Evolutionary conservation across 441 rosid species (phyloP).

Genomic region (Erodium moschatum): DNA sequence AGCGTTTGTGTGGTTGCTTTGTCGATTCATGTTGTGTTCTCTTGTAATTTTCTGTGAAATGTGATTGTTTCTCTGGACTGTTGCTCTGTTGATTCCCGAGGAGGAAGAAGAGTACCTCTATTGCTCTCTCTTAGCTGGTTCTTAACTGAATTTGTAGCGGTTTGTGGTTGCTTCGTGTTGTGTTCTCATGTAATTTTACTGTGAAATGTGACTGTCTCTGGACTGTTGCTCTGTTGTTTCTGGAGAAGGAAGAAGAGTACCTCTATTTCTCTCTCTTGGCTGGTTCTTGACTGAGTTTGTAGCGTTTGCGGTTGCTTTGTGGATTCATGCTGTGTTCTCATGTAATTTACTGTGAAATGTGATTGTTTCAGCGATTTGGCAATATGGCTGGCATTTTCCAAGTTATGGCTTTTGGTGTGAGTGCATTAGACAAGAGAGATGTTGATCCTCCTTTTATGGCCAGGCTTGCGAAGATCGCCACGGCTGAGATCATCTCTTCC

Average conservation of each 20-base stretch:
- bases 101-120: too few relatives aligned
- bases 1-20: too few relatives aligned
- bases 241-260: constrained; percentile 85
- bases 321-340: background rate
- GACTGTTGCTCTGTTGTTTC: constrained; percentile 62
- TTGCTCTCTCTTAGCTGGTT: too few relatives aligned
- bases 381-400: constrained; percentile 94
- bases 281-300: background rate
- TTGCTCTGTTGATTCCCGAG: constrained; percentile 68
- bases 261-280: constrained; percentile 8
- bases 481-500: constrained; percentile 84
- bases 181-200: too few relatives aligned
- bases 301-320: background rate
- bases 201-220: too few relatives aligned
- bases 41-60: too few relatives aligned
- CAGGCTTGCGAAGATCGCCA: constrained; percentile 88
- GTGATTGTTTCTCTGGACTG: constrained; percentile 13
- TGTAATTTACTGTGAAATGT: constrained; percentile 14
- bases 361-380: constrained; percentile 53
- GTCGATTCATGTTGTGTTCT: too few relatives aligned
- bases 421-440: constrained; percentile 46
- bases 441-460: constrained; percentile 63
- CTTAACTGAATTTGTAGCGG: too few relatives aligned
- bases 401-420: constrained; percentile 79
- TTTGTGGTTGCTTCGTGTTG: too few relatives aligned